These are phyloP conservation scores for Prunus kanzakura DNA, from an alignment of 306 rosid species.

Conservation along the genomic window DNA sequence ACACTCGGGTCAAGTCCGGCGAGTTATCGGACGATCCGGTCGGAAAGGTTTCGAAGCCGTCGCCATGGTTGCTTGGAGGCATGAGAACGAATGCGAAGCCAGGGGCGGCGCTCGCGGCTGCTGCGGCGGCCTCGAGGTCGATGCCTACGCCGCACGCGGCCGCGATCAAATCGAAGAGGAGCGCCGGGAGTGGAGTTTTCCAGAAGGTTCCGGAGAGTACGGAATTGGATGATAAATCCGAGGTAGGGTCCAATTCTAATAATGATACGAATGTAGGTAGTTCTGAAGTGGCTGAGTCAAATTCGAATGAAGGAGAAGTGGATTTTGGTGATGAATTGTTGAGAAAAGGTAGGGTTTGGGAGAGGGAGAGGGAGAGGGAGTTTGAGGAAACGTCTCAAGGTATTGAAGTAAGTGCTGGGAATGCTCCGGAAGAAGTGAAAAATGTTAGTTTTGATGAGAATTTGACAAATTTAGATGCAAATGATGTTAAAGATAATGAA, in stretches of 20 bases:
- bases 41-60: conserved; percentile 45
- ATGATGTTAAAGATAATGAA: conserved; percentile 22
- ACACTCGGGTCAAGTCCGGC: conserved; percentile 36
- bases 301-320: conserved; percentile 21
- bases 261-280: conserved; percentile 29
- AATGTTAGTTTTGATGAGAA: conserved; percentile 32
- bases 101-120: conserved; percentile 92
- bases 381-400: conserved; percentile 26
- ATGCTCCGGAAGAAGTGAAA: conserved; percentile 31
- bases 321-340: conserved; percentile 19
- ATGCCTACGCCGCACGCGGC: conserved; percentile 82
- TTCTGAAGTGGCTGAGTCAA: conserved; percentile 1
- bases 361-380: conserved; percentile 28
- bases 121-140: conserved; percentile 88
- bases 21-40: conserved; percentile 43
- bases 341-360: conserved; percentile 28
- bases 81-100: conserved; percentile 80
- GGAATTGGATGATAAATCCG: conserved; percentile 30
- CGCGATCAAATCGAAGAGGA: conserved; percentile 73
- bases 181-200: conserved; percentile 31
- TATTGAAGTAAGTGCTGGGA: conserved; percentile 17
- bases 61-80: conserved; percentile 63
- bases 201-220: conserved; percentile 29
- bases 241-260: conserved; percentile 26
- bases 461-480: conserved; percentile 7